Evolutionary conservation across 2,329 filamentous ascomycete species (phyloP), one percentile per base, ranked within the genome.

Genomic region (Epichloe baconii): DNA sequence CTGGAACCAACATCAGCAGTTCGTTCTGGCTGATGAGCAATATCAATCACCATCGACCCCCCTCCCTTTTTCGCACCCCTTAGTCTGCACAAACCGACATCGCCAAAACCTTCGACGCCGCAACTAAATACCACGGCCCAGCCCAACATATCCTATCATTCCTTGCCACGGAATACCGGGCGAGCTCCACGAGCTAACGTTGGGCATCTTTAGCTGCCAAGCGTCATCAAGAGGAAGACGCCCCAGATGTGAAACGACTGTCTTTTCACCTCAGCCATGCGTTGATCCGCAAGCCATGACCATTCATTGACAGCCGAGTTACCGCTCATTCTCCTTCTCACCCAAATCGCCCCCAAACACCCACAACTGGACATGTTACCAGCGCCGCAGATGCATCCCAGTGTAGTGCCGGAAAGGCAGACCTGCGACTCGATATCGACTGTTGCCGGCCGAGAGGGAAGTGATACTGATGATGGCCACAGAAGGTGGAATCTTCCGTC

Each of bases 361-460:
- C 44, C 34, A 53, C 48, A 46, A 34, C 45, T 51, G 51, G 60
- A 60, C 59, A 77, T 77, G 74, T 68, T 76, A 54, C 73, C 75
- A 56, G 66, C 73, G 55, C 64, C 76, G 53, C 75, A 78, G 62
- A 71, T 70, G 69, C 71, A 74, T 70, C 73, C 67, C 62, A 68
- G 64, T 58, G 68, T 69, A 71, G 72, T 75, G 71, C 73, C 69
- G 52, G 65, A 67, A 49, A 65, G 67, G 53, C 64, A 66, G 51
- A 68, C 67, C 53, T 62, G 69, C 58, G 68, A 72, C 54, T 57
- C 65, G 8, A 11, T 47, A 35, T 40, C 47, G 4, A 42, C 6
- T 40, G 26, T 41, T 15, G 35, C 43, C 19, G 37, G 34, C 43
- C 44, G 21, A 15, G 47, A 52, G 21, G 38, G 14, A 12, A 36